Percentiles rank a stretch among this genome's conserved stretches.
phyloP scores from a whole-genome alignment of 1,284 basidiomycete genomes.

The Hypsizygus ulmarius region DNA sequence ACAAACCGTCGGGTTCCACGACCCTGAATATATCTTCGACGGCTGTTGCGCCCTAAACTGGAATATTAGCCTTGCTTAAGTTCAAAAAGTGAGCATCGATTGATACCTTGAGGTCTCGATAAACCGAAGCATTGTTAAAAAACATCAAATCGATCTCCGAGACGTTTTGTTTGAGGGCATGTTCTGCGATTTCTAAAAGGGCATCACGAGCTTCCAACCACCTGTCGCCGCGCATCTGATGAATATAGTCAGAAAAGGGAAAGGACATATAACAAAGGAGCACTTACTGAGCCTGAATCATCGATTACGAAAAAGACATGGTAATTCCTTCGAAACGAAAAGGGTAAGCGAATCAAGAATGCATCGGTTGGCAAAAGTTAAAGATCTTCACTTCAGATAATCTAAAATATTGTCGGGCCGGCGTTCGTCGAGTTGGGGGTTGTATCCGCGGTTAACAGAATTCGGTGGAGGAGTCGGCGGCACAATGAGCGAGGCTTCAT shows the following conservation, averaged over 20 bases:
- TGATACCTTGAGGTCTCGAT: slow-evolving; percentile 17
- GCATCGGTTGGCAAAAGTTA: neutral
- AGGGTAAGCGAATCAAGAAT: neutral
- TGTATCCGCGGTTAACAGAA: slow-evolving; percentile 22
- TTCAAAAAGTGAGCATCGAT: slow-evolving; percentile 2
- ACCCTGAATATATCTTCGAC: slow-evolving; percentile 10
- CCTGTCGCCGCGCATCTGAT: slow-evolving; percentile 18
- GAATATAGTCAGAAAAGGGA: neutral
- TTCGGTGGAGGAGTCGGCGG: slow-evolving; percentile 18
- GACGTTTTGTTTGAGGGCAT: slow-evolving; percentile 25
- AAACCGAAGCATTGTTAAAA: slow-evolving; percentile 22
- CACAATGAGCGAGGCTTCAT: slow-evolving; percentile 11
- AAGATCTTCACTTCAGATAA: slow-evolving; percentile 23
- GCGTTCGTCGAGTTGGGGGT: slow-evolving; percentile 25
- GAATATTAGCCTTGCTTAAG: neutral
- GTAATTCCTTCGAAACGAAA: slow-evolving; percentile 20
- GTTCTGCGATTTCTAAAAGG: slow-evolving; percentile 26
- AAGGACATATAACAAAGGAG: neutral
- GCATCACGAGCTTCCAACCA: slow-evolving; percentile 29
- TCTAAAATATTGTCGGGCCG: slow-evolving; percentile 24
- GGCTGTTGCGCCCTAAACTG: slow-evolving; percentile 4
- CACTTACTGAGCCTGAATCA: slow-evolving; percentile 28
- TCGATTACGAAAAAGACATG: slow-evolving; percentile 29
- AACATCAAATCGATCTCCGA: slow-evolving; percentile 27
- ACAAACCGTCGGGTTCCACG: slow-evolving; percentile 13